Percentiles rank a stretch among this genome's conserved stretches.
phyloP scores from a whole-genome alignment of 805 yeast species.

The Sugiyamaella americana region DNA sequence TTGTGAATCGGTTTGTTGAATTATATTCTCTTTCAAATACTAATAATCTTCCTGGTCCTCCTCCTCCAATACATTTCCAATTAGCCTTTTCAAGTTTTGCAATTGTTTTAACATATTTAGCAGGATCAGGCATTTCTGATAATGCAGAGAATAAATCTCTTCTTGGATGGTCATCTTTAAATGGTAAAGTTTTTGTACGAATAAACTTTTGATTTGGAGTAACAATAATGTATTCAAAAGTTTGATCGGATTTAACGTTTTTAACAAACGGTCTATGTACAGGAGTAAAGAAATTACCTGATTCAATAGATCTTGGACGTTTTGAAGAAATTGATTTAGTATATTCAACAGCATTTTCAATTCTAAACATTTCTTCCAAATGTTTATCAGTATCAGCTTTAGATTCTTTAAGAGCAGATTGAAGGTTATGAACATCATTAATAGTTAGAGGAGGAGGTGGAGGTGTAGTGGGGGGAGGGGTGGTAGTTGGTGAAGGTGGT shows the following conservation, averaged over 20 bases:
- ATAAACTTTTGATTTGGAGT: conserved; percentile 21
- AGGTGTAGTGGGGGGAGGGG: not conserved
- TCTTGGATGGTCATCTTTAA: conserved; percentile 13
- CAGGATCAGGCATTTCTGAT: conserved; percentile 19
- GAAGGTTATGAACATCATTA: conserved; percentile 24
- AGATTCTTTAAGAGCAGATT: conserved; percentile 40
- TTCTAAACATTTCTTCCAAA: conserved; percentile 43
- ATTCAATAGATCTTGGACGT: conserved; percentile 36
- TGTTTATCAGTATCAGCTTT: conserved; percentile 36
- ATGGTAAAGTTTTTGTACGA: conserved; percentile 17
- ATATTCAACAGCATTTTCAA: conserved; percentile 49
- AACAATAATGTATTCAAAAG: conserved; percentile 21
- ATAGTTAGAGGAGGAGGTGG: not conserved
- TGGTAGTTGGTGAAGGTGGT: not conserved
- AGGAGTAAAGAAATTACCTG: conserved; percentile 39
- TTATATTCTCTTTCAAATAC: conserved; percentile 37
- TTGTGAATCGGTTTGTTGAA: conserved; percentile 10
- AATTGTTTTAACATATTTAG: conserved; percentile 29
- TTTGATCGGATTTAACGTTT: not conserved
- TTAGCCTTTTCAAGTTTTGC: conserved; percentile 39
- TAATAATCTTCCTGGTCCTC: conserved; percentile 35
- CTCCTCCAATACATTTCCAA: conserved; percentile 55
- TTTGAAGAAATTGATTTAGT: conserved; percentile 32
- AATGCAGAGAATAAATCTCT: conserved; percentile 22
- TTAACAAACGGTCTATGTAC: not conserved